Conservation (phyloP, 1,284 basidiomycete genomes). For the Ustilago bromivora region DNA sequence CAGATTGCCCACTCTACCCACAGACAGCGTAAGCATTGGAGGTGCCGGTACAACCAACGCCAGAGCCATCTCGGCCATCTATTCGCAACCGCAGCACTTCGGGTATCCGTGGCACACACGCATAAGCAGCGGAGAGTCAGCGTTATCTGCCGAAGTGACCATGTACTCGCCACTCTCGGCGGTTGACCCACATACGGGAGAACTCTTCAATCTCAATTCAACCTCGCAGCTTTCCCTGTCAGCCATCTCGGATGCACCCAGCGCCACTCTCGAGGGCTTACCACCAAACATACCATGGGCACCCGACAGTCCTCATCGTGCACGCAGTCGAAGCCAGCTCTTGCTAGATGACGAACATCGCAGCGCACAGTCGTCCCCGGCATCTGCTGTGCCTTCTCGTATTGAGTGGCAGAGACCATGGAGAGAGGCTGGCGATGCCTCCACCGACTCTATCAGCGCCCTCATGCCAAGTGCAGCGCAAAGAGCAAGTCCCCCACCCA, state of each 20-base stretch:
- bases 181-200: slow-evolving; percentile 21
- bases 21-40: slow-evolving; percentile 13
- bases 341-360: slow-evolving; percentile 40
- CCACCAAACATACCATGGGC: slow-evolving; percentile 41
- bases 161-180: slow-evolving; percentile 36
- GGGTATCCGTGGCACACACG: slow-evolving; percentile 36
- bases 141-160: slow-evolving; percentile 19
- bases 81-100: slow-evolving; percentile 17
- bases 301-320: slow-evolving; percentile 28
- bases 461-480: slow-evolving; percentile 13
- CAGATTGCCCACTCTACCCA: slow-evolving; percentile 34
- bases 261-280: slow-evolving; percentile 38
- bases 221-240: slow-evolving; percentile 48
- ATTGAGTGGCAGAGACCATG: slow-evolving; percentile 19
- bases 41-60: slow-evolving; percentile 12
- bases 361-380: slow-evolving; percentile 38
- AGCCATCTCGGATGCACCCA: slow-evolving; percentile 48
- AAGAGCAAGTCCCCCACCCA: slow-evolving; percentile 14
- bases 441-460: slow-evolving; percentile 28
- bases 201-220: slow-evolving; percentile 34
- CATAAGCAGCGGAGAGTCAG: slow-evolving; percentile 43
- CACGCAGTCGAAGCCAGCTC: slow-evolving; percentile 27
- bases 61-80: slow-evolving; percentile 33
- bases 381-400: slow-evolving; percentile 23
- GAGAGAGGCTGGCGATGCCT: slow-evolving; percentile 36